Percentiles rank a stretch among this genome's conserved stretches.
Conservation (phyloP, 1,139 yeast genomes). For the Suhomyces bokatorum region DNA sequence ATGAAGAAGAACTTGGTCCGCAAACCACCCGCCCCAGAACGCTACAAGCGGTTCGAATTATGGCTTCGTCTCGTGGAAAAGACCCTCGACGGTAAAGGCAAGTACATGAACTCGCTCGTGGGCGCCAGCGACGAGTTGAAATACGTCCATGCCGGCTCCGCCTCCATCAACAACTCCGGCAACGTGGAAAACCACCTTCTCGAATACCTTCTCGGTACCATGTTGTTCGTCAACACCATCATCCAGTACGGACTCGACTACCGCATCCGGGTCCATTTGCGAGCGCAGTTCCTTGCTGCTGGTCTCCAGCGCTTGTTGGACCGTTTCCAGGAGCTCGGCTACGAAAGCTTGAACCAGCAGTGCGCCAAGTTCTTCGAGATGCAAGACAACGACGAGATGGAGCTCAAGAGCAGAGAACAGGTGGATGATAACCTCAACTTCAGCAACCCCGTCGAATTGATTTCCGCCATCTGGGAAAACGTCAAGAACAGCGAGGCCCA, state of each 20-base stretch:
- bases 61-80: conserved; percentile 77
- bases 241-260: conserved; percentile 66
- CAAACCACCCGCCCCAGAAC: conserved; percentile 40
- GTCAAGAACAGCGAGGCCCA: conserved; percentile 73
- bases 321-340: conserved; percentile 60
- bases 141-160: conserved; percentile 54
- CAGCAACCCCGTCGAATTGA: conserved; percentile 73
- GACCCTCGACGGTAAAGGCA: conserved; percentile 85
- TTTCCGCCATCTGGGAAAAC: conserved; percentile 67
- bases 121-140: conserved; percentile 91
- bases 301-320: conserved; percentile 68
- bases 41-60: conserved; percentile 68
- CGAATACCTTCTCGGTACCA: conserved; percentile 79
- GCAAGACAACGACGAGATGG: conserved; percentile 71
- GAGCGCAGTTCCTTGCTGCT: conserved; percentile 76
- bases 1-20: conserved; percentile 33
- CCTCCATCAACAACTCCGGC: conserved; percentile 21
- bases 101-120: conserved; percentile 78
- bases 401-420: conserved; percentile 59
- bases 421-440: conserved; percentile 63
- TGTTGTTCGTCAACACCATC: conserved; percentile 73
- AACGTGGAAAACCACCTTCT: conserved; percentile 63
- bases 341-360: conserved; percentile 65
- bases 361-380: conserved; percentile 62
- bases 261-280: conserved; percentile 67